Base-by-base conservation (phyloP, 1,139 yeast species). In the Protomyces pachydermus region DNA sequence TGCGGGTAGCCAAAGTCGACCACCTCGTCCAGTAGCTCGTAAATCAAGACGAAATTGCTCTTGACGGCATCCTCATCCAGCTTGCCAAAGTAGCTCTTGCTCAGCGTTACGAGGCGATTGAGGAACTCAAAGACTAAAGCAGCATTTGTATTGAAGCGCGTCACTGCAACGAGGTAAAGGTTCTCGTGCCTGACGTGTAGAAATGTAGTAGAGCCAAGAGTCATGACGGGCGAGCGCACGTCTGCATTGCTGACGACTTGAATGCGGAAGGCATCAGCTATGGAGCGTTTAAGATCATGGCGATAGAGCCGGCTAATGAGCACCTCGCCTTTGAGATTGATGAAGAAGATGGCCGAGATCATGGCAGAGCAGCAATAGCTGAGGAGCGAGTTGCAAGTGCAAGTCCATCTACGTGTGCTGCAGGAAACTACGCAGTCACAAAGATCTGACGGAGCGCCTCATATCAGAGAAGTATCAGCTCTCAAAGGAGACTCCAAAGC, bases 141-240 rank as follows among this genome's bases (percentile, higher is more conserved):
- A 60, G 95, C 91, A 73, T 93, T 97, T 53, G 87, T 90, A 73
- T 93, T 93, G 56, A 91, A 86, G 67, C 98, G 81, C 0, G 96
- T 83, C 20, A 91, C 93, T 0, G 91, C 96, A 18, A 91, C 95
- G 14, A 90, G 73, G 87, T 95, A 93, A 23, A 93, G 71, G 65
- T 81, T 79, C 16, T 85, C 86, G 64, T 85, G 82, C 69, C 84
- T 82, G 58, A 89, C 86, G 72, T 91, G 91, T 56, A 91, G 80
- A 73, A 91, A 93, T 0, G 97, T 87, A 0, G 98, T 93, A 0
- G 96, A 88, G 2, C 98, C 98, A 52, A 93, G 76, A 0, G 98
- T 93, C 64, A 91, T 77, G 5, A 93, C 85, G 0, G 98, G 98
- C 2, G 95, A 86, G 68, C 88, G 80, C 37, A 79, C 78, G 64